Conservation (phyloP, 2,329 filamentous ascomycete genomes). For the Aspergillus fischeri region DNA sequence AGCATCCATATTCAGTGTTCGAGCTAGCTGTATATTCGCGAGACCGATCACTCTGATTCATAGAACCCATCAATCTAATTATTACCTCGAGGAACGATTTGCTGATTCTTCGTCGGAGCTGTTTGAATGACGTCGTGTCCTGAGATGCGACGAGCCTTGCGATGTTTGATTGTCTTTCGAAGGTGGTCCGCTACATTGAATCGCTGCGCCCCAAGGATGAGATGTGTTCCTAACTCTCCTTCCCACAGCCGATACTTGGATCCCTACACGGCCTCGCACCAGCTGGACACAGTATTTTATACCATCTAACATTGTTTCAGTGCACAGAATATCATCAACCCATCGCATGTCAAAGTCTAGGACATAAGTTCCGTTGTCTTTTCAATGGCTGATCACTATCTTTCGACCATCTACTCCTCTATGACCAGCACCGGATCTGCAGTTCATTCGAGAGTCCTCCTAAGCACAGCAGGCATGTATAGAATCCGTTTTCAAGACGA, state of each 20-base stretch:
- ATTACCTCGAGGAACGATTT: constrained; percentile 8
- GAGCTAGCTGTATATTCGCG: not conserved
- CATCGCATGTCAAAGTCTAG: too few relatives aligned
- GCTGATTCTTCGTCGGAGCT: not conserved
- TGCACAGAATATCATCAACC: too few relatives aligned
- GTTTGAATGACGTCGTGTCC: not conserved
- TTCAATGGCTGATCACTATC: not conserved
- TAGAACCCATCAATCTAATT: not conserved
- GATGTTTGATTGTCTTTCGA: too few relatives aligned
- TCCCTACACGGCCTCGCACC: too few relatives aligned
- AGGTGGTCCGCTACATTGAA: too few relatives aligned
- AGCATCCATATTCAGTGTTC: not conserved
- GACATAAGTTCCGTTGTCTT: too few relatives aligned
- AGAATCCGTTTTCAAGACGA: not conserved
- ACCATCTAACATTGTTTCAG: too few relatives aligned
- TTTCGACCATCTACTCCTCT: not conserved
- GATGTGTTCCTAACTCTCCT: too few relatives aligned
- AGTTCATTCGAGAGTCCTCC: not conserved
- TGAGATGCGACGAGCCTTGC: not conserved
- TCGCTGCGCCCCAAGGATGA: too few relatives aligned
- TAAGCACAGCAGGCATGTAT: not conserved
- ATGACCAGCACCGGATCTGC: not conserved
- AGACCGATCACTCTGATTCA: not conserved
- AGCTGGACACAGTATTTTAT: too few relatives aligned
- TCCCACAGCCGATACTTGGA: too few relatives aligned